Conservation (phyloP, 176 grass and related monocot genomes). For the Rhynchospora breviuscula region DNA sequence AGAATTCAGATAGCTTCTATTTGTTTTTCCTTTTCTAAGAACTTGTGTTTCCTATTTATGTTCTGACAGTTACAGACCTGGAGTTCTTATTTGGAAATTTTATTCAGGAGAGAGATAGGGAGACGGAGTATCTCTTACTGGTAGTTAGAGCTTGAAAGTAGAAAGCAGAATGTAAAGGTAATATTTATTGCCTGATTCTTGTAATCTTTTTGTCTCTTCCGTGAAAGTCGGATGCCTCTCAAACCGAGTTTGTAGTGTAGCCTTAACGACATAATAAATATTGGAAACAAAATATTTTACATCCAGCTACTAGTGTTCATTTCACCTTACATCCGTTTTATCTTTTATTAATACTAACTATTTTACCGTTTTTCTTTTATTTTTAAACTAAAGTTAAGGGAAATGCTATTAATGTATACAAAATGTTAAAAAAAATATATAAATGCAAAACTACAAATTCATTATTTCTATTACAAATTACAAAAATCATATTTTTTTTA, state of each 20-base stretch:
- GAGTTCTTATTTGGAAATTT: neutral
- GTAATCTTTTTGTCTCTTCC: neutral
- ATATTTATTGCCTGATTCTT: neutral
- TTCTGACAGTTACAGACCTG: neutral
- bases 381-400: too few relatives aligned
- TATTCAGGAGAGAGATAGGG: neutral
- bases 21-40: neutral
- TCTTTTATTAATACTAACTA: neutral
- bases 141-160: neutral
- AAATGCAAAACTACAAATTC: too few relatives aligned
- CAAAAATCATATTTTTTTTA: too few relatives aligned
- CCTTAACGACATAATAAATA: too few relatives aligned
- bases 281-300: too few relatives aligned
- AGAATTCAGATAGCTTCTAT: neutral
- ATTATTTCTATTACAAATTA: too few relatives aligned
- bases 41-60: neutral
- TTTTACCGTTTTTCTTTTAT: neutral
- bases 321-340: neutral
- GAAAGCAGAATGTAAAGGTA: neutral
- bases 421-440: too few relatives aligned
- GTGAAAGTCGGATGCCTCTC: neutral
- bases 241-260: neutral
- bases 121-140: neutral
- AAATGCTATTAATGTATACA: too few relatives aligned
- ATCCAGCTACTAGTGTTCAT: neutral